Base-by-base conservation (phyloP, 2,329 filamentous ascomycete genomes). In the Colletotrichum sp. region DNA sequence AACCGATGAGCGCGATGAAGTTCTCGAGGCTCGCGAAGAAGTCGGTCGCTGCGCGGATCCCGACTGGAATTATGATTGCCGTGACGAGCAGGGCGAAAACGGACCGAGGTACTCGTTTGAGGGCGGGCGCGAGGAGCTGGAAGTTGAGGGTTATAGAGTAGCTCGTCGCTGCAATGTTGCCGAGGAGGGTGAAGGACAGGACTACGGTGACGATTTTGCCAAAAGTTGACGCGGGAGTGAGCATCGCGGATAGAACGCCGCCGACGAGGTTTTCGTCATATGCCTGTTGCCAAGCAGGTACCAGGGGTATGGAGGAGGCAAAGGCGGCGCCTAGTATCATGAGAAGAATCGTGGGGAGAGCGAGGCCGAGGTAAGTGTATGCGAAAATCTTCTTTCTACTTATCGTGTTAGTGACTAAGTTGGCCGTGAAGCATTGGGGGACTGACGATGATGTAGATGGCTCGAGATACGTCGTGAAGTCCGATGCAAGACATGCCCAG, bases 401-500 rank as follows among this genome's bases (percentile, higher is more conserved):
- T 14, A 3, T 4, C 0, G 8, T 18, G 28, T 72, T 1, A 61
- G 55, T 39, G 16, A 64, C 10, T n/a, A 4, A 21, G 16, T 12
- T 9, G 28, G 5, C 16, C 7, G 76, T 81, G 3, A 32, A 39
- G 18, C 26, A 6, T 30, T 8, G 21, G 14, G 10, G 18, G 34
- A 39, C 87, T 79, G 80, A 90, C 82, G 86, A 87, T 4, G 90
- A 52, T n/a, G 63, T 48, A 8, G 67, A 87, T 5, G 89, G 89
- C 70, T 90, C 86, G 71, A 92, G 87, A 79, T 93, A 93, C 0
- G 91, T 91, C 0, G 90, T 90, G 72, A 93, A 89, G 80, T 93
- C 92, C 21, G 90, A 91, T 1, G 90, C 87, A 28, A 93, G 84
- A 3, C 87, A 88, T 7, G 88, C 90, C 87, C 90, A 94, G 0